Conservation (phyloP, 75 land plant genomes). For the Azolla pinnata region DNA sequence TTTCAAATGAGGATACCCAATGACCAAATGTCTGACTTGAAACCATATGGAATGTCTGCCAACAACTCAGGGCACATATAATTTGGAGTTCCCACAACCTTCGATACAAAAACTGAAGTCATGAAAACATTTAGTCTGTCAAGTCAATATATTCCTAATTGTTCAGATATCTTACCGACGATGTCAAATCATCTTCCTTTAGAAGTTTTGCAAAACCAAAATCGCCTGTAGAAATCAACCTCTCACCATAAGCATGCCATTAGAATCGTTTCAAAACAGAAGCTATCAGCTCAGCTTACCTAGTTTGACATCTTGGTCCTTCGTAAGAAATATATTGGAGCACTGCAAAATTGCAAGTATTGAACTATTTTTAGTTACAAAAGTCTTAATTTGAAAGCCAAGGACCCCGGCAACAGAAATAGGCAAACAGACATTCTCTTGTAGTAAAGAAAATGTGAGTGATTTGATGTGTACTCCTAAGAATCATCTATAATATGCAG, state of each 20-base stretch:
- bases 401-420: too few species aligned
- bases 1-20: slow-evolving; percentile 17
- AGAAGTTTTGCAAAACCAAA: slow-evolving; percentile 38
- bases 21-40: slow-evolving; percentile 41
- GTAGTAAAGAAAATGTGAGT: too few species aligned
- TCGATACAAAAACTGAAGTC: not conserved
- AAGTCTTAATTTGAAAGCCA: too few species aligned
- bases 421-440: too few species aligned
- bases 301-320: slow-evolving; percentile 34
- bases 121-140: not conserved
- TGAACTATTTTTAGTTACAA: too few species aligned
- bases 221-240: slow-evolving; percentile 19
- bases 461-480: too few species aligned
- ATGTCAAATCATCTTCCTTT: slow-evolving; percentile 27
- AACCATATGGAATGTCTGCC: slow-evolving; percentile 38
- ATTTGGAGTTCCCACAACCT: slow-evolving; percentile 40
- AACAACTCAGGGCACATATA: slow-evolving; percentile 39
- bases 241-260: not conserved
- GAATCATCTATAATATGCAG: too few species aligned
- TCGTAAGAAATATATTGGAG: slow-evolving; percentile 35
- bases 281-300: slow-evolving; percentile 13
- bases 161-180: slow-evolving; percentile 16
- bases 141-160: not conserved
- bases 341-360: too few species aligned
- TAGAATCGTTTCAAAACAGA: not conserved